Conservation (phyloP, 1,284 basidiomycete species). For the Trichosporon coremiiforme region DNA sequence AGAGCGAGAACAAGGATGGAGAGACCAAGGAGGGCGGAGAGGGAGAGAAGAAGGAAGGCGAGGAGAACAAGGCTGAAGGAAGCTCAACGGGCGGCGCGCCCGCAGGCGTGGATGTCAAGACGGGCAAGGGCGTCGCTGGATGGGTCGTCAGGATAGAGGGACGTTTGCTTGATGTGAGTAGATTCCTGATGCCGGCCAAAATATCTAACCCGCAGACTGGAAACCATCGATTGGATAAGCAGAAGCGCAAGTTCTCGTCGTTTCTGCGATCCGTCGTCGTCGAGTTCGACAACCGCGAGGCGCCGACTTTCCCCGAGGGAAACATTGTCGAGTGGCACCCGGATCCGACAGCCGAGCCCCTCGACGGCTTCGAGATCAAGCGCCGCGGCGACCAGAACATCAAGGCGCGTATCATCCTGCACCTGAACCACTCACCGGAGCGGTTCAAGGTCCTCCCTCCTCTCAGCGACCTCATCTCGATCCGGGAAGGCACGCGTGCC, state of each 20-base stretch:
- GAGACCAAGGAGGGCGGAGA: conserved; percentile 17
- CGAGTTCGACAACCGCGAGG: conserved; percentile 78
- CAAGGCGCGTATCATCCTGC: conserved; percentile 75
- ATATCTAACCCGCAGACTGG: conserved; percentile 36
- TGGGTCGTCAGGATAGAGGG: conserved; percentile 91
- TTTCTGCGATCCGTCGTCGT: conserved; percentile 81
- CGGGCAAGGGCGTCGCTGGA: conserved; percentile 78
- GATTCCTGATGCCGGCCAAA: no score
- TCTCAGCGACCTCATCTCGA: conserved; percentile 72
- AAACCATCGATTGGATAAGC: conserved; percentile 71
- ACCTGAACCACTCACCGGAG: conserved; percentile 83
- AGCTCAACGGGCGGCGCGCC: not conserved
- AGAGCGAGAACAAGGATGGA: conserved; percentile 23
- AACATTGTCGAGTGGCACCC: conserved; percentile 58
- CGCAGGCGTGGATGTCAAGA: conserved; percentile 59
- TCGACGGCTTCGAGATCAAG: conserved; percentile 87
- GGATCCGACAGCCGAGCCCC: conserved; percentile 65
- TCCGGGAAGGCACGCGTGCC: conserved; percentile 82
- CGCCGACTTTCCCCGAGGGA: conserved; percentile 73
- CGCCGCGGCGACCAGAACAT: conserved; percentile 78
- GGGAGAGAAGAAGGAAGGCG: conserved; percentile 20
- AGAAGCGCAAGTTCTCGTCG: conserved; percentile 78
- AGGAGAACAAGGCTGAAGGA: conserved; percentile 16
- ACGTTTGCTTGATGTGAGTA: conserved; percentile 66
- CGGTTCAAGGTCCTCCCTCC: conserved; percentile 80